Evolutionary conservation across 768 basidiomycete species (phyloP).

Genomic region (Hypholoma sublateritium): DNA sequence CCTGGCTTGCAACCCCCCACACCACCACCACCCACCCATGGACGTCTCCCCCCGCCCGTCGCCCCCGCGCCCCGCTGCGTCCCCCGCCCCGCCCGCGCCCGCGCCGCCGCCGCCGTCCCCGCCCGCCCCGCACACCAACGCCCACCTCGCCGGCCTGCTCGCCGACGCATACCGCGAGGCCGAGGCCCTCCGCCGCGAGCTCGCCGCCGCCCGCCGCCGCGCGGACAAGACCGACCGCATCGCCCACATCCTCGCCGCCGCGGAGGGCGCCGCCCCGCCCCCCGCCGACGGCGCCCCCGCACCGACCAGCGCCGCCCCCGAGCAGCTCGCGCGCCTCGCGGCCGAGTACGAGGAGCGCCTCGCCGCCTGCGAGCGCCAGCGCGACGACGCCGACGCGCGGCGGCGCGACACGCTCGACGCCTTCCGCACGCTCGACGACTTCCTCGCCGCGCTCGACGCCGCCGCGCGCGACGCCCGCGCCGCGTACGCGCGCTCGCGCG

Average conservation of each 20-base stretch:
- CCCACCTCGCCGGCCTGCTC: conserved; percentile 60
- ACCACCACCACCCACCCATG: too few relatives aligned
- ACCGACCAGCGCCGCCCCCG: background rate
- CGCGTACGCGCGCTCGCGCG: conserved; percentile 45
- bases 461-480: conserved; percentile 50
- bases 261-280: conserved; percentile 17
- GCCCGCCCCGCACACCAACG: conserved; percentile 27
- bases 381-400: conserved; percentile 56
- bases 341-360: conserved; percentile 50
- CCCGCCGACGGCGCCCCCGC: background rate
- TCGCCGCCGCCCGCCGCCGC: conserved; percentile 37
- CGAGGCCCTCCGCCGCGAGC: conserved; percentile 52
- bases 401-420: conserved; percentile 42
- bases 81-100: background rate
- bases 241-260: conserved; percentile 21
- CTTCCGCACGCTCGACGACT: conserved; percentile 52
- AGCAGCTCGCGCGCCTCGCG: conserved; percentile 32
- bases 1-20: too few relatives aligned
- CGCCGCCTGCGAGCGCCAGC: conserved; percentile 46
- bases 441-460: conserved; percentile 44
- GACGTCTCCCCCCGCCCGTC: too few relatives aligned
- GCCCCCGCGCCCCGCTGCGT: too few relatives aligned
- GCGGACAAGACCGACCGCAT: conserved; percentile 58
- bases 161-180: conserved; percentile 50
- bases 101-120: background rate